Evolutionary conservation across 371 early-diverging fungal species (phyloP), one percentile per base, ranked within the genome.

Genomic region (Coemansia sp.): DNA sequence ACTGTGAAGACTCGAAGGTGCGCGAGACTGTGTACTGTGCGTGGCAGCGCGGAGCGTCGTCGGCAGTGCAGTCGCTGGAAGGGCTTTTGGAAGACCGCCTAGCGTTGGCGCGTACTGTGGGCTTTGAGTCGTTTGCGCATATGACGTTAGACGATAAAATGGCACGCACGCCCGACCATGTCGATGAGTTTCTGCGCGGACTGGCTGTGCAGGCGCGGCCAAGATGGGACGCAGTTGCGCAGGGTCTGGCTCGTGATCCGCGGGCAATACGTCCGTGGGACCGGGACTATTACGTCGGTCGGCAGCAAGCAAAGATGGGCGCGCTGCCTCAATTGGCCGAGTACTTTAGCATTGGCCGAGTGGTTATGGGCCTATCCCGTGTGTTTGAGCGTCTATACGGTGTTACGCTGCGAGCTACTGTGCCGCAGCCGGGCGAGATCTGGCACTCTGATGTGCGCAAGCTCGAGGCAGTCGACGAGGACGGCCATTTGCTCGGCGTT

Each of bases 391-490:
- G 83, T 26, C 78, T 97, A 31, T 98, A 95, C 62, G 96, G 96
- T 10, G 84, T 96, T 39, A 81, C 84, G 22, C 86, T 98, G 64
- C 86, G 88, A 18, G 90, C 92, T 0, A 86, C 84, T 0, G 51
- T 77, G 14, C 75, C 87, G 11, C 71, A 79, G 24, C 81, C 84
- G 0, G 91, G 89, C 6, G 96, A 96, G 78, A 75, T 85, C 0
- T 97, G 98, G 97, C 91, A 95, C 70, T 79, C 83, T 0, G 90
- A 92, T 27, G 97, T 98, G 2, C 85, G 90, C 31, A 93, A 92
- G 71, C 72, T 97, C 21, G 88, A 92, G 53, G 97, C 93, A 0
- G 80, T 94, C 14, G 91, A 92, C 70, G 95, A 95, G 72, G 68
- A 78, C 24, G 92, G 91, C 31, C 91, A 88, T 31, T 81, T 84